Conservation (phyloP, 208 protist species). For the Porcisia deanei region DNA sequence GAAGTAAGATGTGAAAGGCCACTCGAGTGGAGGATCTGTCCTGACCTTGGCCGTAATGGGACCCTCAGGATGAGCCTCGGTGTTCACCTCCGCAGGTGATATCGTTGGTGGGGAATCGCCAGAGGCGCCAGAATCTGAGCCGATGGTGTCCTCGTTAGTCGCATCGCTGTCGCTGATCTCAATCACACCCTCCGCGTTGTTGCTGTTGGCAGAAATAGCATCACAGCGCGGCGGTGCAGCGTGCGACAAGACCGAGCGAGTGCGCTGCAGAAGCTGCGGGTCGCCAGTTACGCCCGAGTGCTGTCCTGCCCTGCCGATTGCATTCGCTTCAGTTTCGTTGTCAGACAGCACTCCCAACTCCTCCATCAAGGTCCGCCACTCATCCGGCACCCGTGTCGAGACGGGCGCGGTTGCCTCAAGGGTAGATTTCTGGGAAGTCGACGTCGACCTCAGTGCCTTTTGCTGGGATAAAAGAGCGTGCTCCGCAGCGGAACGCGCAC, state of each 20-base stretch:
- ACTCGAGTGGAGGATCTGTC: constrained; percentile 1
- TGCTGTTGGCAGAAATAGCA: background rate
- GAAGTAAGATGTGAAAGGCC: constrained; percentile 33
- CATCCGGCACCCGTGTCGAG: background rate
- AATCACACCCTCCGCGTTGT: constrained; percentile 8
- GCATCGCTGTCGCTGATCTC: constrained; percentile 25
- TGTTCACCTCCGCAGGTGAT: background rate
- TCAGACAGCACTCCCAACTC: constrained; percentile 7
- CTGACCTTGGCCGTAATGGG: no score
- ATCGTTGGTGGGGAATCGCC: background rate
- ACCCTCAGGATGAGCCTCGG: background rate
- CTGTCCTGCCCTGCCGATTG: background rate
- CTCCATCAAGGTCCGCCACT: constrained; percentile 12
- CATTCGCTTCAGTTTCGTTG: background rate
- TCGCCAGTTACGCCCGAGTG: background rate
- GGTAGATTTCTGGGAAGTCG: background rate
- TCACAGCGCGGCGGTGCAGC: background rate
- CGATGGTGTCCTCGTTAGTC: background rate
- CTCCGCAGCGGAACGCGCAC: constrained; percentile 7
- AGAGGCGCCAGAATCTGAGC: background rate
- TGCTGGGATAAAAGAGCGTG: background rate
- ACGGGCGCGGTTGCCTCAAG: background rate
- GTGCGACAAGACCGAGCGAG: background rate
- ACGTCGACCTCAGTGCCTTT: background rate
- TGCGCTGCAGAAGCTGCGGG: background rate